phyloP scores from a whole-genome alignment of 2,329 filamentous ascomycete genomes.

The Laburnicola sp. region DNA sequence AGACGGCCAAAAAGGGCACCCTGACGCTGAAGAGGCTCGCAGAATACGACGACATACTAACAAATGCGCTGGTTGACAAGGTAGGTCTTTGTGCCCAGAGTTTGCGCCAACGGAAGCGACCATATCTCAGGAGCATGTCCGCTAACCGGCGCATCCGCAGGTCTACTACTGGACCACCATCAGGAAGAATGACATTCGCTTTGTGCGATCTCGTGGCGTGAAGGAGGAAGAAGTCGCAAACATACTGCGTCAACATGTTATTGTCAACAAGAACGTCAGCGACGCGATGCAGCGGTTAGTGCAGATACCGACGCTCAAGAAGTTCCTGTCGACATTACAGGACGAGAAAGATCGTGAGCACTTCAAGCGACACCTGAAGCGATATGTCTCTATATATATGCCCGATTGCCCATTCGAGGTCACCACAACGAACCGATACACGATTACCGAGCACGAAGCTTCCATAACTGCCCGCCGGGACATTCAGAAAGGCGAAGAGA shows the following conservation, averaged over 20 bases:
- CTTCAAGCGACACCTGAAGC: slow-evolving; percentile 81
- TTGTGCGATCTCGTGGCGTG: slow-evolving; percentile 80
- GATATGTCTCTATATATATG: slow-evolving; percentile 90
- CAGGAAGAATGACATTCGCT: slow-evolving; percentile 86
- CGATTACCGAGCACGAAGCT: slow-evolving; percentile 86
- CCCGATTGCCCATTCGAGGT: slow-evolving; percentile 96
- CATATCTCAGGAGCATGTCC: slow-evolving; percentile 4
- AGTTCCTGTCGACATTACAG: slow-evolving; percentile 68
- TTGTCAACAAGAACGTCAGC: slow-evolving; percentile 72
- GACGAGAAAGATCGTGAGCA: slow-evolving; percentile 81
- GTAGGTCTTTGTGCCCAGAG: slow-evolving; percentile 57
- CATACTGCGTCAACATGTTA: slow-evolving; percentile 66
- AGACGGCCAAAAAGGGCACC: slow-evolving; percentile 65
- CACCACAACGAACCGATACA: slow-evolving; percentile 90
- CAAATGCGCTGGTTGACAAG: slow-evolving; percentile 92
- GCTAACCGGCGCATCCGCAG: slow-evolving; percentile 52
- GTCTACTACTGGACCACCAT: slow-evolving; percentile 96
- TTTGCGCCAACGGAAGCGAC: slow-evolving; percentile 16
- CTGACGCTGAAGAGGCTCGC: slow-evolving; percentile 86
- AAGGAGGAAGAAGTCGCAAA: slow-evolving; percentile 64
- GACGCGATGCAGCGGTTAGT: slow-evolving; percentile 74
- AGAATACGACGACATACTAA: slow-evolving; percentile 92
- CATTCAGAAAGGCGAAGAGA: slow-evolving; percentile 79
- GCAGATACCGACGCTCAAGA: slow-evolving; percentile 70
- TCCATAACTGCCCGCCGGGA: slow-evolving; percentile 77